Conservation (phyloP, 805 yeast species). For the Lachancea quebecensis region DNA sequence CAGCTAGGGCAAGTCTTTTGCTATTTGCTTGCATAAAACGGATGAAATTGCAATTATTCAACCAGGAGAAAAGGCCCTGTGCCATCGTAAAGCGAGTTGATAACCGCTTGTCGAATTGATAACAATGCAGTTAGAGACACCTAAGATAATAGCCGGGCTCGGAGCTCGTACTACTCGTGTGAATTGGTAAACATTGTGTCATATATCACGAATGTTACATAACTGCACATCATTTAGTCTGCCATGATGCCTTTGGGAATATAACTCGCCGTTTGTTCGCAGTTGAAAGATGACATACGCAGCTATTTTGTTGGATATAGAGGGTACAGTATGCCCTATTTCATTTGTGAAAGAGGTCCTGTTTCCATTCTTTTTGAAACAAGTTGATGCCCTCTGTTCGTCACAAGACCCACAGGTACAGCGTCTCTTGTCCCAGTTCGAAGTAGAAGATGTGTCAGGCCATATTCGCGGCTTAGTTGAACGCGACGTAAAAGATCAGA, state of each 20-base stretch:
- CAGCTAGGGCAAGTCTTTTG: too few relatives aligned
- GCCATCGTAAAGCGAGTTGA: too few relatives aligned
- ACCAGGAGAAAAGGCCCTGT: too few relatives aligned
- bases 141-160: too few relatives aligned
- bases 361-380: slow-evolving; percentile 63
- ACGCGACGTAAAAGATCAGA: slow-evolving; percentile 69
- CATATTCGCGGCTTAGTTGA: slow-evolving; percentile 55
- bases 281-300: not conserved
- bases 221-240: too few relatives aligned
- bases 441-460: slow-evolving; percentile 31
- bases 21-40: too few relatives aligned
- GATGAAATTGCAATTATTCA: too few relatives aligned
- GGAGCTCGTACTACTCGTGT: too few relatives aligned
- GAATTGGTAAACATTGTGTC: not conserved
- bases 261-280: too few relatives aligned
- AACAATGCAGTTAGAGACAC: too few relatives aligned
- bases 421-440: slow-evolving; percentile 22
- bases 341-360: slow-evolving; percentile 75
- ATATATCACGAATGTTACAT: not conserved
- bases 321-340: slow-evolving; percentile 91
- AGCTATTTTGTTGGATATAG: slow-evolving; percentile 62
- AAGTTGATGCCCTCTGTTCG: slow-evolving; percentile 36
- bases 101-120: too few relatives aligned
- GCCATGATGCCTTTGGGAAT: too few relatives aligned
- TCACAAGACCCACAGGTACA: slow-evolving; percentile 17